Conservation (phyloP, 768 basidiomycete genomes). For the Mycena belliarum region DNA sequence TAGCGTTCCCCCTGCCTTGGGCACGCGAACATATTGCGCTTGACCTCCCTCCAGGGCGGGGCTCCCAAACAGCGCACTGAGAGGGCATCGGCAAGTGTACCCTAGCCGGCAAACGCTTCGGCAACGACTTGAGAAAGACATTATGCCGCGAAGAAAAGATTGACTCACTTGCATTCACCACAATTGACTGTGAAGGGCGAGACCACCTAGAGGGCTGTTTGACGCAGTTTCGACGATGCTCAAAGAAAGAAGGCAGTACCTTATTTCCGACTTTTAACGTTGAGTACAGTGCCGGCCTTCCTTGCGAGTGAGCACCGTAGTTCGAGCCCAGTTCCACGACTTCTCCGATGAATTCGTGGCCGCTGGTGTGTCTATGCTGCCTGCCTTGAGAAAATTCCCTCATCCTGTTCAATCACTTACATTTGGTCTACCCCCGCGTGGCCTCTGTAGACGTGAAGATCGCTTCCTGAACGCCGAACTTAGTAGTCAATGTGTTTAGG, state of each 20-base stretch:
- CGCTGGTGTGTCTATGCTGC: conserved; percentile 54
- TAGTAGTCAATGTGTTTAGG: not conserved
- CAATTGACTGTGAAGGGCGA: conserved; percentile 83
- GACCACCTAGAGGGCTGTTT: conserved; percentile 47
- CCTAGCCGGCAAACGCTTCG: conserved; percentile 70
- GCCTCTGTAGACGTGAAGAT: conserved; percentile 75
- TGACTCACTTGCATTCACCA: conserved; percentile 78
- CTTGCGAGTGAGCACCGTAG: conserved; percentile 44
- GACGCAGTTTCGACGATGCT: not conserved
- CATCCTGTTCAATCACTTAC: conserved; percentile 37
- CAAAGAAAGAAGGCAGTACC: conserved; percentile 1
- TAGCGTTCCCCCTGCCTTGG: conserved; percentile 78
- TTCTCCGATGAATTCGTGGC: conserved; percentile 80
- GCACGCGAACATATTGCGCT: conserved; percentile 78
- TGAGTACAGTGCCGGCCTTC: conserved; percentile 63
- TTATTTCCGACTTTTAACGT: conserved; percentile 70
- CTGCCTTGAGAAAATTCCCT: not conserved
- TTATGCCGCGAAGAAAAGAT: not conserved
- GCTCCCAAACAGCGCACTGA: conserved; percentile 65
- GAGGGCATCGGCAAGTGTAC: conserved; percentile 68
- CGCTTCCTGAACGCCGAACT: conserved; percentile 47
- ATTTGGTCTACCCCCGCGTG: conserved; percentile 51
- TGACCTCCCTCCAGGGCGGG: conserved; percentile 70
- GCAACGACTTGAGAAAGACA: not conserved
- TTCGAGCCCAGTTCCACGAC: conserved; percentile 65